A percentile compares a stretch with the other conserved stretches of the same genome.
phyloP scores from a whole-genome alignment of 129 eudicot genomes.

The Helichrysum umbraculigerum region DNA sequence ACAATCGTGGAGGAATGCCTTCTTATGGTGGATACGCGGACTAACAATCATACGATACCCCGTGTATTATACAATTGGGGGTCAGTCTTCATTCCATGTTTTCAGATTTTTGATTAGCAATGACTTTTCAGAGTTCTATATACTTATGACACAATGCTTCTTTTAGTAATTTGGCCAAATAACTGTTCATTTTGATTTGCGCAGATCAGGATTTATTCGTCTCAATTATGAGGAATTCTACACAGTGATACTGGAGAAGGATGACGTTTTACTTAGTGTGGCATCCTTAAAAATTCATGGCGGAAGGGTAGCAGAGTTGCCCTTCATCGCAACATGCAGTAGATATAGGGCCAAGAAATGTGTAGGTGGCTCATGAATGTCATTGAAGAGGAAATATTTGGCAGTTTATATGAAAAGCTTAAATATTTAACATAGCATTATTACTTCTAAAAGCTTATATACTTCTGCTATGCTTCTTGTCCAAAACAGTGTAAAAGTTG shows the following conservation, averaged over 20 bases:
- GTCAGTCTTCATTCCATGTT: slow-evolving; percentile 37
- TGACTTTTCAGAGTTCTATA: too few species aligned
- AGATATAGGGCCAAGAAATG: slow-evolving; percentile 88
- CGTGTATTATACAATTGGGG: slow-evolving; percentile 90
- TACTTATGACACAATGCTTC: not conserved
- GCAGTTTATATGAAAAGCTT: not conserved
- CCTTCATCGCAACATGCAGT: slow-evolving; percentile 89
- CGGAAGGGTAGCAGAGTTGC: slow-evolving; percentile 82
- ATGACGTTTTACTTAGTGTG: slow-evolving; percentile 64
- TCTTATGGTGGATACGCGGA: slow-evolving; percentile 89
- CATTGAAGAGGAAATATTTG: slow-evolving; percentile 66
- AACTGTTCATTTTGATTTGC: slow-evolving; percentile 13
- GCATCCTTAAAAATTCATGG: slow-evolving; percentile 97
- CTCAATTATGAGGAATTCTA: slow-evolving; percentile 78
- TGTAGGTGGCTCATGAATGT: slow-evolving; percentile 76
- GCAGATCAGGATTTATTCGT: slow-evolving; percentile 82
- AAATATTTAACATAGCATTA: not conserved
- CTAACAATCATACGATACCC: slow-evolving; percentile 93
- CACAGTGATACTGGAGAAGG: slow-evolving; percentile 80
- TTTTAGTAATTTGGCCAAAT: not conserved
- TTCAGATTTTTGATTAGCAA: not conserved
- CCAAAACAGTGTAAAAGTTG: too few species aligned
- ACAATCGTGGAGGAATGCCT: slow-evolving; percentile 97
- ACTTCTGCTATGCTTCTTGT: too few species aligned
- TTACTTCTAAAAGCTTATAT: not conserved